These are phyloP conservation scores for Fusarium nurragi DNA, from an alignment of 2,329 filamentous ascomycete species.

Conservation along the genomic window DNA sequence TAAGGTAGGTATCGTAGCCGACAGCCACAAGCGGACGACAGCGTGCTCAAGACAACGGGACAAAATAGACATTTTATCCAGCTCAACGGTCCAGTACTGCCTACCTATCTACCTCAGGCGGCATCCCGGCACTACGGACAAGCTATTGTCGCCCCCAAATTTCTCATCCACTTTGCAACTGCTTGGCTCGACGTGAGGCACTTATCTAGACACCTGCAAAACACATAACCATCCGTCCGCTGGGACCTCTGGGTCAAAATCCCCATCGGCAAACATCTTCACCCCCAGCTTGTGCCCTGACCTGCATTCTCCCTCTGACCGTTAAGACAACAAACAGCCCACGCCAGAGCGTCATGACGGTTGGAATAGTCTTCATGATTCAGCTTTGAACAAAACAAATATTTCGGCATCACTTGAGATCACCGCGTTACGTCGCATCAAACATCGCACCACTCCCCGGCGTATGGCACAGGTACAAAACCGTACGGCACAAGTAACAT, in stretches of 20 bases:
- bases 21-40: conserved; percentile 13
- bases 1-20: conserved; percentile 5
- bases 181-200: conserved; percentile 19
- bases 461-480: conserved; percentile 32
- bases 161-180: conserved; percentile 29
- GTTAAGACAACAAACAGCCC: background rate
- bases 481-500: conserved; percentile 31
- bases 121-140: conserved; percentile 33
- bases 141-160: conserved; percentile 37
- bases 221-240: conserved; percentile 30
- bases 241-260: conserved; percentile 3
- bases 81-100: background rate
- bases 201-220: conserved; percentile 28
- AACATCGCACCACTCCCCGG: conserved; percentile 34
- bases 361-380: conserved; percentile 2
- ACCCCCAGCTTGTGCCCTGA: background rate
- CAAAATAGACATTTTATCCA: conserved; percentile 26
- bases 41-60: conserved; percentile 7
- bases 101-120: conserved; percentile 11
- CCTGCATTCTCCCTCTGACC: background rate
- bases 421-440: conserved; percentile 31
- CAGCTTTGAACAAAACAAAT: conserved; percentile 27
- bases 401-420: conserved; percentile 34
- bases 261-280: conserved; percentile 10
- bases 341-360: background rate